These are phyloP conservation scores for Laguncularia racemosa DNA, from an alignment of 345 rosid species.

Conservation along the genomic window DNA sequence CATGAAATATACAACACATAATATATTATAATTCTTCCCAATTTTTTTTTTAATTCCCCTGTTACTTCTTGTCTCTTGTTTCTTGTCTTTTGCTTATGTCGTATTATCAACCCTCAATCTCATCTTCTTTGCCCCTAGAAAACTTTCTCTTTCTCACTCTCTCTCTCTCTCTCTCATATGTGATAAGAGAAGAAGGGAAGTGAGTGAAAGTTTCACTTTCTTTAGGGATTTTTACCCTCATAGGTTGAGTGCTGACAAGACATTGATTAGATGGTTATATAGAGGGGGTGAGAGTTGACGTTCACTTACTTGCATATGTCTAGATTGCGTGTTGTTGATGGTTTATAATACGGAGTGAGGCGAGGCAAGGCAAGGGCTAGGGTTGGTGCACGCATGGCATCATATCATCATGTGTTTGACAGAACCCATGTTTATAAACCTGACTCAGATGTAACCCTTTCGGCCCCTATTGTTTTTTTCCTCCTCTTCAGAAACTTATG, in stretches of 20 bases:
- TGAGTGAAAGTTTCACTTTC: no score
- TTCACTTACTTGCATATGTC: no score
- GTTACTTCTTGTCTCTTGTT: constrained; percentile 7
- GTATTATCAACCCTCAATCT: not conserved
- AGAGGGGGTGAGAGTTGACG: no score
- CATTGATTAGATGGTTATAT: no score
- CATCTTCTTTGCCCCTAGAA: not conserved
- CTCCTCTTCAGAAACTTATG: no score
- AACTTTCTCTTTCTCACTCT: no score
- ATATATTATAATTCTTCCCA: not conserved
- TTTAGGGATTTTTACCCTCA: no score
- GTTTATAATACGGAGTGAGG: constrained; percentile 4
- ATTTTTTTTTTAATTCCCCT: not conserved
- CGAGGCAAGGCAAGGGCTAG: constrained; percentile 4
- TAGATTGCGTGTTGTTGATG: constrained; percentile 34
- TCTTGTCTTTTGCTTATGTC: constrained; percentile 14
- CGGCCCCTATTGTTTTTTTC: no score
- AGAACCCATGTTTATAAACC: constrained; percentile 5
- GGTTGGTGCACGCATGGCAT: constrained; percentile 29
- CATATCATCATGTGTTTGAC: constrained; percentile 2
- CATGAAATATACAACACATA: not conserved
- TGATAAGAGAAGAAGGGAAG: no score
- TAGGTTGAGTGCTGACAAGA: no score
- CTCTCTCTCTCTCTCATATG: no score
- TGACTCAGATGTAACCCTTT: constrained; percentile 31